Conservation (phyloP, 1,284 basidiomycete species). For the Ceratobasidium sp. region DNA sequence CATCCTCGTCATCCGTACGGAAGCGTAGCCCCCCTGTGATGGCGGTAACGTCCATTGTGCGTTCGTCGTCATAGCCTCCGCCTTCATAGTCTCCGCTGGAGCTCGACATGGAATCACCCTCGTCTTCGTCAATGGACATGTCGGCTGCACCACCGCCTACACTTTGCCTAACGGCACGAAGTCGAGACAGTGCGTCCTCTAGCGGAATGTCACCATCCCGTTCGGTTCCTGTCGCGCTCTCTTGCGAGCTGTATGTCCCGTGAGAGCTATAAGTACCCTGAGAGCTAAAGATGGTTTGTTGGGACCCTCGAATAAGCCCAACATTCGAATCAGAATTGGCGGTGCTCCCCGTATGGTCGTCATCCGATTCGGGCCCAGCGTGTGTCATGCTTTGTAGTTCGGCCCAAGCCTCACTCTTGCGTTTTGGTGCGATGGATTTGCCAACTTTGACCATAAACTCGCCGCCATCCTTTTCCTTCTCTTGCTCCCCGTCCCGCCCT, state of each 20-base stretch:
- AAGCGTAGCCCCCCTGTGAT: slow-evolving; percentile 31
- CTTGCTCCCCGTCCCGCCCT: not conserved
- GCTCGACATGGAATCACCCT: slow-evolving; percentile 17
- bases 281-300: slow-evolving; percentile 12
- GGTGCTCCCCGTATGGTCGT: slow-evolving; percentile 25
- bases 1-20: not conserved
- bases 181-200: slow-evolving; percentile 16
- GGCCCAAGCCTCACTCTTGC: slow-evolving; percentile 40
- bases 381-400: slow-evolving; percentile 35
- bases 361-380: slow-evolving; percentile 23
- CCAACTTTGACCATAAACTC: slow-evolving; percentile 27
- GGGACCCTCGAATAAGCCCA: not conserved
- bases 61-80: slow-evolving; percentile 13
- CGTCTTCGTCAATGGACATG: slow-evolving; percentile 37
- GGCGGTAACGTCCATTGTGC: slow-evolving; percentile 32
- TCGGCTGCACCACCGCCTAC: slow-evolving; percentile 38
- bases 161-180: slow-evolving; percentile 29
- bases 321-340: slow-evolving; percentile 4
- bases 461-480: not conserved
- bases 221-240: slow-evolving; percentile 20
- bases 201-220: slow-evolving; percentile 11
- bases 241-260: slow-evolving; percentile 18
- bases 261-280: slow-evolving; percentile 7
- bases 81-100: slow-evolving; percentile 31
- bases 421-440: slow-evolving; percentile 22